Conservation (phyloP, 108 stramenopile species). For the Cyclotella baltica region DNA sequence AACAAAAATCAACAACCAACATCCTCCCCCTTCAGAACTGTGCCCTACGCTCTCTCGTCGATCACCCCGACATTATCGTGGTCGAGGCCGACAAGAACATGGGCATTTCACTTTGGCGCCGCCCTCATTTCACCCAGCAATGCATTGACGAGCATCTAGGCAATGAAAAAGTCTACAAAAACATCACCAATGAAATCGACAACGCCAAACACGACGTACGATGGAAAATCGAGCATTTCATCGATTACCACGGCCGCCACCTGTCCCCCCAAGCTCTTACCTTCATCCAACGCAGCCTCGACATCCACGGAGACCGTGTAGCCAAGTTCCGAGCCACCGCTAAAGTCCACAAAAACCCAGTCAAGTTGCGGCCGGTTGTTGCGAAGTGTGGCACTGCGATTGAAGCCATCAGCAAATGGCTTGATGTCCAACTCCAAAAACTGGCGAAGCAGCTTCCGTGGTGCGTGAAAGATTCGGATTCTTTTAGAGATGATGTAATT, state of each 20-base stretch:
- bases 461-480: not conserved
- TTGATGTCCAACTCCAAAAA: not conserved
- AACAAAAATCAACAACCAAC: not conserved
- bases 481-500: not conserved
- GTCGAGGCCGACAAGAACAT: conserved; percentile 13
- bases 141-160: not conserved
- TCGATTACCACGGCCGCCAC: not conserved
- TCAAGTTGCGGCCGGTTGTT: conserved; percentile 4
- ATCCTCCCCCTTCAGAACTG: not conserved
- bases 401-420: conserved; percentile 13
- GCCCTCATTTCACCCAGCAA: not conserved
- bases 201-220: no score
- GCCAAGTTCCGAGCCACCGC: not conserved
- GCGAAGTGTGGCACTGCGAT: not conserved
- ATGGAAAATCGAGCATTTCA: not conserved
- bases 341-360: conserved; percentile 18
- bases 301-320: not conserved
- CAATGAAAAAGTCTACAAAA: conserved; percentile 9
- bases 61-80: not conserved
- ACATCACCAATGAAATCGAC: not conserved
- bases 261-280: not conserved
- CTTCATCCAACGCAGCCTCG: not conserved
- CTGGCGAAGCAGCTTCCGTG: not conserved
- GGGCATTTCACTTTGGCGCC: not conserved
- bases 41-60: not conserved